Evolutionary conservation across 257 asterid species (phyloP).

Genomic region (Ophiorrhiza pumila): DNA sequence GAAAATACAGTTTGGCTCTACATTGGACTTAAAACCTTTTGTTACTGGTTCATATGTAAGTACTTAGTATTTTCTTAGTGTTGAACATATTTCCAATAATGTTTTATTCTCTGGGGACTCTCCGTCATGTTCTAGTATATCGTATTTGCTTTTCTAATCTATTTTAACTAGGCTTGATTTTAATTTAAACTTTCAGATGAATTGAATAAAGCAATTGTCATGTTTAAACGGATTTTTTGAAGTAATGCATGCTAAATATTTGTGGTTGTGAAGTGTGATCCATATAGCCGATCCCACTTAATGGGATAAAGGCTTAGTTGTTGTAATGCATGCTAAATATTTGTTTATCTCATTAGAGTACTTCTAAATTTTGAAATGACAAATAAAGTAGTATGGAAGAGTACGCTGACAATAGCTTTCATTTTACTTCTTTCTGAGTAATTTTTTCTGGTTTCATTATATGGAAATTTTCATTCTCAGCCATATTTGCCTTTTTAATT

Average conservation of each 20-base stretch:
- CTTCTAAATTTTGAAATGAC: background rate
- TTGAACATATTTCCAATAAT: background rate
- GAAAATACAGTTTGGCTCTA: slow-evolving; percentile 57
- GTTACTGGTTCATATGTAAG: slow-evolving; percentile 87
- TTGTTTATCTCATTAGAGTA: background rate
- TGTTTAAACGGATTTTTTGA: background rate
- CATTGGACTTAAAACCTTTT: slow-evolving; percentile 77
- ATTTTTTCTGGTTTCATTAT: background rate
- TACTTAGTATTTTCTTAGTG: slow-evolving; percentile 8
- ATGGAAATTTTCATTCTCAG: background rate
- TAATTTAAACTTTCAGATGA: background rate
- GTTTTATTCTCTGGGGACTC: background rate
- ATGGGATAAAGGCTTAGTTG: no score
- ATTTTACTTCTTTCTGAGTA: background rate
- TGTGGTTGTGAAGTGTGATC: no score
- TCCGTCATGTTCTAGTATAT: background rate
- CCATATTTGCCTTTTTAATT: background rate
- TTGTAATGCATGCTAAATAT: background rate
- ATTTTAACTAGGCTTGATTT: background rate
- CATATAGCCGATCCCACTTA: no score
- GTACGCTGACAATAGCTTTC: background rate
- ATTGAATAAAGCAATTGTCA: background rate
- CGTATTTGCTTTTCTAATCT: background rate
- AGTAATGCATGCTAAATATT: background rate
- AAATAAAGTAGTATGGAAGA: background rate